Evolutionary conservation across 371 early-diverging fungal genomes (phyloP), one percentile per base, ranked within the genome.

Genomic region (Syncephalis plumigaleata): DNA sequence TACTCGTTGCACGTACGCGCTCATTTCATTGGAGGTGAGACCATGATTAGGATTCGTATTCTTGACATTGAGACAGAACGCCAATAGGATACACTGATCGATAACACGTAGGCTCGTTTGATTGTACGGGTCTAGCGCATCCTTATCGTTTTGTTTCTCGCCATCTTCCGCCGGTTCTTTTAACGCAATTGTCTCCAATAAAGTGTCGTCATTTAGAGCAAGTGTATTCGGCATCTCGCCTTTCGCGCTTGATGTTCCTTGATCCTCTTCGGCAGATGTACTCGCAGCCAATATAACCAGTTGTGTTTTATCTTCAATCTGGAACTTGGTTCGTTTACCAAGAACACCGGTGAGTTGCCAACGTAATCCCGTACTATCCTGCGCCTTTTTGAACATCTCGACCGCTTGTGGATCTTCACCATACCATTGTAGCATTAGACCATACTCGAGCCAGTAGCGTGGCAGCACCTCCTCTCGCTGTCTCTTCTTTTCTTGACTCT

Each of bases 241-340:
- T 2, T 39, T 50, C 39, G 51, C 60, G 53, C 21, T 22, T 56
- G 16, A 42, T 53, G 36, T 36, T 49, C 15, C 38, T 26, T 40
- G 54, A 46, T 44, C 62, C 17, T 56, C 63, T 38, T 60, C 57
- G 8, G 68, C 54, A 11, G 58, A 47, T n/a, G 70, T 65, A 57
- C 84, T 85, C 53, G 82, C 76, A 0, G 93, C 93, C 13, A 84
- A 52, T 4, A 97, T 67, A n/a, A 92, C 87, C 16, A 97, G 67
- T 55, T 97, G 97, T 1, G 87, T 62, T 0, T 82, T 68, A 61
- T 90, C 88, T 53, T 70, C 80, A 1, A 64, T 63, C 58, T 97
- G 97, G 66, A 91, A 91, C 62, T 82, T 88, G 21, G 97, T 96
- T 45, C 95, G 77, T 53, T 74, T 77, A 48, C 97, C 97, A 36